These are phyloP conservation scores for Mucor lusitanicus DNA, from an alignment of 371 early-diverging fungal species.

Conservation along the genomic window DNA sequence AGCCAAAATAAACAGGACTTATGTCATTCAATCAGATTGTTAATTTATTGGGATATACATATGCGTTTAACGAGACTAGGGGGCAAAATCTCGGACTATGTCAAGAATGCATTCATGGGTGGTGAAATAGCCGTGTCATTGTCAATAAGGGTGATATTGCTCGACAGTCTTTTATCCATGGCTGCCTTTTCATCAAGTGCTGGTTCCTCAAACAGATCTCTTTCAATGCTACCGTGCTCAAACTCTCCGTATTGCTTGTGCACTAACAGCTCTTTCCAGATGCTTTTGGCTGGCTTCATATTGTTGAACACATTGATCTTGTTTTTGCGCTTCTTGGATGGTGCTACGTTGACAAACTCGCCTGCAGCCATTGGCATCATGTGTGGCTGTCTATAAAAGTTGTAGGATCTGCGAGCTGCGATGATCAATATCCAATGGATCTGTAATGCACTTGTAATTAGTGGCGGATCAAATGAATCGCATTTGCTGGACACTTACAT, in stretches of 20 bases:
- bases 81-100: background rate
- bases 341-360: conserved; percentile 16
- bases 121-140: background rate
- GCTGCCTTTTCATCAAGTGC: background rate
- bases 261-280: background rate
- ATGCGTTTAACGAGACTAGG: no score
- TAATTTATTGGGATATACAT: background rate
- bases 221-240: background rate
- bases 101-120: background rate
- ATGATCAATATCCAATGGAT: conserved; percentile 27
- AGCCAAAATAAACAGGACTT: conserved; percentile 63
- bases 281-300: background rate
- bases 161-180: background rate
- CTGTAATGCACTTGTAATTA: background rate
- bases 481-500: conserved; percentile 27
- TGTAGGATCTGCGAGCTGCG: conserved; percentile 8
- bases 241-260: conserved; percentile 18
- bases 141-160: background rate
- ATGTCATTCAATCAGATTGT: no score
- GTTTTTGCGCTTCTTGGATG: background rate
- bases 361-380: background rate
- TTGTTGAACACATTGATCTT: background rate
- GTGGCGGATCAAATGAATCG: background rate
- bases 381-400: background rate
- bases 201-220: background rate